These are phyloP conservation scores for Plenodomus tracheiphilus DNA, from an alignment of 2,329 filamentous ascomycete genomes.

Conservation along the genomic window DNA sequence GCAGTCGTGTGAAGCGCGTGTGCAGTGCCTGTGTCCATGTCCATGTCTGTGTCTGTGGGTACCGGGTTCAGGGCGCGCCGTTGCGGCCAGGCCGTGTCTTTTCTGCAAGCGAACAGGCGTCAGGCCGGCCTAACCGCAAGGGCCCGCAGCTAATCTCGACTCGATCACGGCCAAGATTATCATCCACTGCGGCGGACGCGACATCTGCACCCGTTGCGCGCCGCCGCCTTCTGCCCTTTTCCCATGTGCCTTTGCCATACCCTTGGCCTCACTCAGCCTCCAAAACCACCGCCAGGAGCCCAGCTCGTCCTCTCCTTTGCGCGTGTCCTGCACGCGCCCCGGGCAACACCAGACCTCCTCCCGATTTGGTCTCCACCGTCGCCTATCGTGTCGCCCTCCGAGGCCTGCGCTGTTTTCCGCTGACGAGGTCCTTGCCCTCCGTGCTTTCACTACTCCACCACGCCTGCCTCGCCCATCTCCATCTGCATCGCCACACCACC, in stretches of 20 bases:
- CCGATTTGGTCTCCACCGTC: not conserved
- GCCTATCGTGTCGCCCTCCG: not conserved
- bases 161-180: conserved; percentile 12
- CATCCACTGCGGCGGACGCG: conserved; percentile 13
- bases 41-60: too few species aligned
- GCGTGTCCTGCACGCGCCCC: conserved; percentile 1
- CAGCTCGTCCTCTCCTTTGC: conserved; percentile 33
- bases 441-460: conserved; percentile 16
- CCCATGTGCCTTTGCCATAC: not conserved
- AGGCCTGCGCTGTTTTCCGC: not conserved
- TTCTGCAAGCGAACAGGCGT: conserved; percentile 10
- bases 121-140: conserved; percentile 11
- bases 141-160: conserved; percentile 19
- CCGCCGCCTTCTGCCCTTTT: conserved; percentile 3
- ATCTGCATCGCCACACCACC: conserved; percentile 4
- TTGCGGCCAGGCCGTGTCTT: conserved; percentile 8
- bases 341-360: not conserved
- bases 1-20: too few species aligned
- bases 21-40: too few species aligned
- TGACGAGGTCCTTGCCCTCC: conserved; percentile 10
- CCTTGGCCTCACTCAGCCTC: not conserved
- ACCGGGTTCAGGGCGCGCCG: too few species aligned
- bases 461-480: conserved; percentile 10
- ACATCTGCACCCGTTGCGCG: conserved; percentile 7
- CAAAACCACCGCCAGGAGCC: conserved; percentile 8